phyloP scores from a whole-genome alignment of 352 stramenopile genomes.

The Globisporangium lucens region DNA sequence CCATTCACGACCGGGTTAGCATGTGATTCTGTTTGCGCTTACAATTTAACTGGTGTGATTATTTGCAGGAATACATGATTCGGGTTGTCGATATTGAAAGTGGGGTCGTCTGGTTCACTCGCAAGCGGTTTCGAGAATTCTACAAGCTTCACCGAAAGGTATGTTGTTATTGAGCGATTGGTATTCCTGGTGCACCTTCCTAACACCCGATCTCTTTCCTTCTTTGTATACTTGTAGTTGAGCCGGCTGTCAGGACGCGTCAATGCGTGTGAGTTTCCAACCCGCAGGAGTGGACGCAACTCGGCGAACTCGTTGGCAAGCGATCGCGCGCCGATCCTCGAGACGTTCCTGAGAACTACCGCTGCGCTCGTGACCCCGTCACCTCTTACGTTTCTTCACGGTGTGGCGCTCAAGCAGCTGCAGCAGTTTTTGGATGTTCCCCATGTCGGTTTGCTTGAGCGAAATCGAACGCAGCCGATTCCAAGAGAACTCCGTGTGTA shows the following conservation, averaged over 20 bases:
- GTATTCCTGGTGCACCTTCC: background rate
- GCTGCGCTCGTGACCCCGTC: slow-evolving; percentile 72
- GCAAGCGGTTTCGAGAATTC: slow-evolving; percentile 78
- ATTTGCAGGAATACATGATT: slow-evolving; percentile 75
- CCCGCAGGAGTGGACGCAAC: slow-evolving; percentile 52
- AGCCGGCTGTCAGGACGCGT: slow-evolving; percentile 65
- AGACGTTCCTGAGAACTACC: slow-evolving; percentile 72
- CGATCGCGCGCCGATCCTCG: slow-evolving; percentile 66
- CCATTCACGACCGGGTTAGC: background rate
- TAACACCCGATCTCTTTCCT: background rate
- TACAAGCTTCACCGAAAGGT: slow-evolving; percentile 85
- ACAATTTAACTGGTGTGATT: background rate
- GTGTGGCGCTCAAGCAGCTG: slow-evolving; percentile 71
- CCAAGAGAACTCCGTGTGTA: slow-evolving; percentile 73
- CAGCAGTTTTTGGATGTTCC: slow-evolving; percentile 82
- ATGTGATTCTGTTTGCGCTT: background rate
- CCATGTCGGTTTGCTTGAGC: slow-evolving; percentile 59
- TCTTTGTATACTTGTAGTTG: slow-evolving; percentile 27
- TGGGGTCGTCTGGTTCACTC: slow-evolving; percentile 82
- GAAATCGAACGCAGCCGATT: slow-evolving; percentile 79
- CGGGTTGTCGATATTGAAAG: slow-evolving; percentile 83
- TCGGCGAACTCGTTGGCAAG: slow-evolving; percentile 57
- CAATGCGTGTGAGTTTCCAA: slow-evolving; percentile 68
- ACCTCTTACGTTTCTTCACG: slow-evolving; percentile 71
- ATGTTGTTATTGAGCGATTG: slow-evolving; percentile 9